Base-by-base conservation (phyloP, 179 eudicot species). In the Silene coronaria region DNA sequence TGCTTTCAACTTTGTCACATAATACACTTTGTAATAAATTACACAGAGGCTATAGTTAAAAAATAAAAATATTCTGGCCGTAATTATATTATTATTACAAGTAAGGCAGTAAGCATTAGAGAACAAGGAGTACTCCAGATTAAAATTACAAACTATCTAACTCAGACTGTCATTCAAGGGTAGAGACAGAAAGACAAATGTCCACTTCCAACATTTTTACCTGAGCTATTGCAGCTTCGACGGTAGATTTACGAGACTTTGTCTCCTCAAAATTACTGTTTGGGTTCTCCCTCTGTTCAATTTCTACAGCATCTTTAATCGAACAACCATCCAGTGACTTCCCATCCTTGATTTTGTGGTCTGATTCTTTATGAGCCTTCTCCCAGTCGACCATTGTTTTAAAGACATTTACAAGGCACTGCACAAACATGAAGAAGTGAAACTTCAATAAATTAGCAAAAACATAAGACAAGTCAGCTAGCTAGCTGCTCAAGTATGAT, bases 341-440 rank as follows among this genome's bases (percentile, higher is more conserved):
- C 26, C 82, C 79, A 26, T 79, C 84, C 75, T 86, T 80, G 70
- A 74, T 83, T 71, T 76, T 86, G 81, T 86, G 86, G 60, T 80
- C 83, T 57, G 82, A 77, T 76, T 85, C 91, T 80, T 88, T 86
- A 63, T 77, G 87, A 26, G 86, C 73, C 77, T 84, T 88, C 87
- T 95, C 99, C 99, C 97, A 92, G 53, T 92, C 90, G 77, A 92
- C 96, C 81, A 95, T 80, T 75, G 99, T 92, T 84, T 92, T 90
- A 38, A 95, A 79, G 82, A 92, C 89, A 73, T 83, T 95, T 73
- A 95, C 99, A 67, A 95, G 91, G 82, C 97, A 91, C 99, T 95
- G 82, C 73, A 86, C 65, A 82, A 80, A 67, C 69, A 45, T 64
- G 74, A 76, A 57, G 57, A 46, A 68, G 60, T 46, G 48, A 55